These are phyloP conservation scores for Nigrospora sphaerica DNA, from an alignment of 2,329 filamentous ascomycete genomes.

Conservation along the genomic window DNA sequence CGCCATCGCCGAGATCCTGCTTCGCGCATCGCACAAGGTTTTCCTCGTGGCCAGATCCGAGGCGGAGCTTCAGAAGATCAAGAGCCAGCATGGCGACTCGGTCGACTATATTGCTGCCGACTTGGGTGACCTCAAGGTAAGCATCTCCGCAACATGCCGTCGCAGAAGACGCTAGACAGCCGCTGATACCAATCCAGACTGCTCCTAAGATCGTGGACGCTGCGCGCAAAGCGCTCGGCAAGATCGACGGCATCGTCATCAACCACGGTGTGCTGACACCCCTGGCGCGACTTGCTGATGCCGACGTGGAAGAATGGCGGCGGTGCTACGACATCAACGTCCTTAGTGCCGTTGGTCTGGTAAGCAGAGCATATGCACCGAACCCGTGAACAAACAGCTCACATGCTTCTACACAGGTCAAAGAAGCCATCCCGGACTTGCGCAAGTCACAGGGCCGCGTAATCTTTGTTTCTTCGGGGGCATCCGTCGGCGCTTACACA, in stretches of 20 bases:
- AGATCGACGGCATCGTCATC: conserved; percentile 73
- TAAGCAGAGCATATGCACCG: conserved; percentile 31
- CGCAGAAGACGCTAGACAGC: not conserved
- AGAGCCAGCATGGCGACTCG: conserved; percentile 41
- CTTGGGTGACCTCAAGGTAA: conserved; percentile 43
- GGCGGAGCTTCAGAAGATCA: conserved; percentile 40
- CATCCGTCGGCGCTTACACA: conserved; percentile 56
- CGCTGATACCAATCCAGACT: conserved; percentile 29
- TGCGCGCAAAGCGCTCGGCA: conserved; percentile 61
- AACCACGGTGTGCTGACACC: conserved; percentile 84
- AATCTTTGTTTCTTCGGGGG: conserved; percentile 75
- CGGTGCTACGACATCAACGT: conserved; percentile 75
- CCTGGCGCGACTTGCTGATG: conserved; percentile 62
- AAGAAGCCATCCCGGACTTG: conserved; percentile 63
- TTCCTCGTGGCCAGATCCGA: conserved; percentile 50
- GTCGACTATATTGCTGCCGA: conserved; percentile 52
- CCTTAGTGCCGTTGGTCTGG: conserved; percentile 73
- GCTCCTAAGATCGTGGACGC: conserved; percentile 56
- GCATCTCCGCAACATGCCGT: conserved; percentile 1
- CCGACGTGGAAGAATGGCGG: conserved; percentile 68
- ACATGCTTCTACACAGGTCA: conserved; percentile 44
- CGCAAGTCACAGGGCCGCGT: conserved; percentile 64
- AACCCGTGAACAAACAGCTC: conserved; percentile 1
- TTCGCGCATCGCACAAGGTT: conserved; percentile 48
- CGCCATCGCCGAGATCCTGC: conserved; percentile 43